Evolutionary conservation across 2,329 filamentous ascomycete species (phyloP).

Genomic region (Penicillium occitanis): DNA sequence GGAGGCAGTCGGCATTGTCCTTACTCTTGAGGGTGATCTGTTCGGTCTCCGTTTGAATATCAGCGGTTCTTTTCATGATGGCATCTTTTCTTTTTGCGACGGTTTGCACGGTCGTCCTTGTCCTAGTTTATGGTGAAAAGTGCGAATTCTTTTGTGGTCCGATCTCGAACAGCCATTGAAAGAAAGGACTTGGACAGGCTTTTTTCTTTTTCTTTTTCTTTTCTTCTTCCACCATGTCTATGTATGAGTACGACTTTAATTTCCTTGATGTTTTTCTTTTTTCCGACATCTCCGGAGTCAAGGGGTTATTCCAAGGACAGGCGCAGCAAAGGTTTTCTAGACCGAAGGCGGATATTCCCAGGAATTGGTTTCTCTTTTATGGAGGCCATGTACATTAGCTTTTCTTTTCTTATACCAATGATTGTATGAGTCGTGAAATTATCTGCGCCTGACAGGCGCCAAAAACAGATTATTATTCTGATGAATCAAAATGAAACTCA

Average conservation of each 20-base stretch:
- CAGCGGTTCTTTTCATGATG: background rate
- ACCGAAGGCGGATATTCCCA: slow-evolving; percentile 16
- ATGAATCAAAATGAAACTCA: background rate
- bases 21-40: background rate
- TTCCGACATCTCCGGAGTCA: slow-evolving; percentile 11
- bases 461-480: background rate
- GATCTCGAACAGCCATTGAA: background rate
- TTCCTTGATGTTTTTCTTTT: slow-evolving; percentile 2
- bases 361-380: background rate
- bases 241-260: slow-evolving; percentile 10
- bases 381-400: slow-evolving; percentile 19
- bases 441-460: background rate
- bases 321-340: slow-evolving; percentile 18
- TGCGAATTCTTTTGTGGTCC: background rate
- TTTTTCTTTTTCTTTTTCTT: background rate
- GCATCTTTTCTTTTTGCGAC: background rate
- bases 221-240: background rate
- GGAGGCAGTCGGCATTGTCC: background rate
- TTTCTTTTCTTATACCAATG: background rate
- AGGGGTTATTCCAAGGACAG: slow-evolving; percentile 15
- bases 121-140: background rate
- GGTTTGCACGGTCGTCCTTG: background rate
- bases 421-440: slow-evolving; percentile 5
- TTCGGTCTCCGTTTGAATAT: background rate
- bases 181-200: background rate